Base-by-base conservation (phyloP, 495 filamentous ascomycete genomes). In the Daldinia childiae region DNA sequence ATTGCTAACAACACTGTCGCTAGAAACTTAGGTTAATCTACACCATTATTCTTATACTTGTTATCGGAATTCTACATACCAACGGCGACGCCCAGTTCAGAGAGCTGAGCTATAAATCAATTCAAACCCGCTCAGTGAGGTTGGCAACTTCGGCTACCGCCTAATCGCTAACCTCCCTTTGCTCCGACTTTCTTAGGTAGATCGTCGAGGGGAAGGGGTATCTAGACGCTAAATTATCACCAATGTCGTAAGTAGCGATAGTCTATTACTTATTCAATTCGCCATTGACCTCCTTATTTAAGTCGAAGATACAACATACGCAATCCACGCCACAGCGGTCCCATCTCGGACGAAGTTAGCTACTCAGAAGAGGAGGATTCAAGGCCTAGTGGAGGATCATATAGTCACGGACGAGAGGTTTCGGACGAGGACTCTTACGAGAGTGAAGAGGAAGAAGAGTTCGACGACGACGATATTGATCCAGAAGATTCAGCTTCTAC, bases 401-500 rank as follows among this genome's bases (percentile, higher is more conserved):
- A 58, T 32, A 66, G 48, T 24, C 57, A 64, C 26, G 60, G 64
- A 68, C 21, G 8, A 41, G 70, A 81, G 9, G 78, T 80, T 21
- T 82, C 81, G 26, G 84, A 88, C 30, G 83, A 88, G 30, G 84
- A 82, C 62, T 85, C 24, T 30, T 30, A 88, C 72, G 87, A 87
- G 19, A 48, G 43, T 66, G 82, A 81, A 9, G 51, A 73, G 36
- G 77, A 81, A 48, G 82, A 84, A 69, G 82, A 68, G 26, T 66
- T 78, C 21, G 72, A 81, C 15, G 79, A 81, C 64, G 90, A 90
- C 19, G 92, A 94, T 72, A 80, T 95, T 72, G 89, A 90, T 58
- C 91, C 92, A 24, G 91, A 90, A 38, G 93, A 96, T 82, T 94
- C 92, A n/a, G 92, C 92, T 29, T 95, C 88, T 77, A 58, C 84